Conservation (phyloP, 2,329 filamentous ascomycete genomes). For the Verticillium nonalfalfae region DNA sequence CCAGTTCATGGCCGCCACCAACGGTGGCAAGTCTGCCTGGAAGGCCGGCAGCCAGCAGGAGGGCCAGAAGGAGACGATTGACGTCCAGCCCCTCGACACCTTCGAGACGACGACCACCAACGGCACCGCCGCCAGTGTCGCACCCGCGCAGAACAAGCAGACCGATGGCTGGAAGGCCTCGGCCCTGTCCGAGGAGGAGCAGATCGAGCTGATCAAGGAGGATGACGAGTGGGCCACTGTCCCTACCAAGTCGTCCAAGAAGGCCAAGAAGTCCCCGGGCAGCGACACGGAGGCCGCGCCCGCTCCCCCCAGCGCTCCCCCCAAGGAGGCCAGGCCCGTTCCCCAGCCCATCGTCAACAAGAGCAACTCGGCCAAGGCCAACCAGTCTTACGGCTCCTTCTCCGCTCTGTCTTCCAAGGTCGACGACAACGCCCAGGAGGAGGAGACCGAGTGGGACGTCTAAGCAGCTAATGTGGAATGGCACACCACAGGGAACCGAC, state of each 20-base stretch:
- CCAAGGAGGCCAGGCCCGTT: constrained; percentile 12
- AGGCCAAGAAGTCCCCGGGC: constrained; percentile 34
- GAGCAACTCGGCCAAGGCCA: constrained; percentile 22
- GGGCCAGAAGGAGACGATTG: constrained; percentile 25
- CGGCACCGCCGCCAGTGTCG: constrained; percentile 18
- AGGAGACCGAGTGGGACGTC: constrained; percentile 47
- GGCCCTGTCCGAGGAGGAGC: constrained; percentile 56
- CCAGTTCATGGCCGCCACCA: constrained; percentile 40
- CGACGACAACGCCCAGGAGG: constrained; percentile 30
- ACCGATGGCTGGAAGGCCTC: constrained; percentile 40
- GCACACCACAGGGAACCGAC: background rate
- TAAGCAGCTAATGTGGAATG: constrained; percentile 16
- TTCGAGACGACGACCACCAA: constrained; percentile 32
- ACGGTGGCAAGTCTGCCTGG: constrained; percentile 36
- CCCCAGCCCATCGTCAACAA: constrained; percentile 23
- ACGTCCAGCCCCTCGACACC: constrained; percentile 51
- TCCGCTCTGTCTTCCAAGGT: constrained; percentile 39
- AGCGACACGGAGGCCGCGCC: constrained; percentile 28
- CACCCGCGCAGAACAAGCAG: background rate
- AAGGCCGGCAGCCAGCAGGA: constrained; percentile 25
- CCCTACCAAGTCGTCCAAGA: constrained; percentile 33
- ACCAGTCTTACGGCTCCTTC: constrained; percentile 32
- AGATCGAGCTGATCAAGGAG: constrained; percentile 50
- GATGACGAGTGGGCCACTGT: constrained; percentile 57
- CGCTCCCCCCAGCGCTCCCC: constrained; percentile 14